Evolutionary conservation across 768 basidiomycete species (phyloP).

Genomic region (Amanita molliuscula): DNA sequence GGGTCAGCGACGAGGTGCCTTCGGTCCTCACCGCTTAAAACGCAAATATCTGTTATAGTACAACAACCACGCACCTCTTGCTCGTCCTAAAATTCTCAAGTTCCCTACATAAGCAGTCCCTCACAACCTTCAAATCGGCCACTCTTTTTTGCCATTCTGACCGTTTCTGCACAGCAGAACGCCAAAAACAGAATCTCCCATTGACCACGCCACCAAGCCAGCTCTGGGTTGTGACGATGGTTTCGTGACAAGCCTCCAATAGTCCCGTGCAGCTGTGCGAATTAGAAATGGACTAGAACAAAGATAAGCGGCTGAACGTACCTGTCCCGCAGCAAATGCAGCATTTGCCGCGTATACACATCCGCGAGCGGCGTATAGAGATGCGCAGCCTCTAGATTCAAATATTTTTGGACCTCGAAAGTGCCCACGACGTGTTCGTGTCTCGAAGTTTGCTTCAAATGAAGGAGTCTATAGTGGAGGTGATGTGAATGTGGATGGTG

Average conservation of each 20-base stretch:
- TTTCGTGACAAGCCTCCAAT: slow-evolving; percentile 30
- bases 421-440: slow-evolving; percentile 55
- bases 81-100: slow-evolving; percentile 39
- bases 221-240: slow-evolving; percentile 27
- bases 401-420: slow-evolving; percentile 62
- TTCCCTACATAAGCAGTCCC: slow-evolving; percentile 21
- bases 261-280: slow-evolving; percentile 39
- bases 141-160: slow-evolving; percentile 22
- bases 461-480: slow-evolving; percentile 26
- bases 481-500: slow-evolving; percentile 15
- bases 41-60: background rate
- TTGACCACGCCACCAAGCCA: slow-evolving; percentile 40
- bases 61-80: slow-evolving; percentile 30
- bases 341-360: slow-evolving; percentile 30
- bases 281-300: background rate
- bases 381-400: slow-evolving; percentile 52
- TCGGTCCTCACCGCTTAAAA: background rate
- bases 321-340: slow-evolving; percentile 35
- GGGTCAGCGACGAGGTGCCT: slow-evolving; percentile 50
- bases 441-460: slow-evolving; percentile 18
- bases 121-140: slow-evolving; percentile 25
- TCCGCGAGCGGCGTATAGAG: slow-evolving; percentile 38
- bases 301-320: slow-evolving; percentile 7
- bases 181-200: slow-evolving; percentile 27
- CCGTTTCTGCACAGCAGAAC: slow-evolving; percentile 18